Conservation (phyloP, 495 filamentous ascomycete species). For the Aspergillus funiculosus region DNA sequence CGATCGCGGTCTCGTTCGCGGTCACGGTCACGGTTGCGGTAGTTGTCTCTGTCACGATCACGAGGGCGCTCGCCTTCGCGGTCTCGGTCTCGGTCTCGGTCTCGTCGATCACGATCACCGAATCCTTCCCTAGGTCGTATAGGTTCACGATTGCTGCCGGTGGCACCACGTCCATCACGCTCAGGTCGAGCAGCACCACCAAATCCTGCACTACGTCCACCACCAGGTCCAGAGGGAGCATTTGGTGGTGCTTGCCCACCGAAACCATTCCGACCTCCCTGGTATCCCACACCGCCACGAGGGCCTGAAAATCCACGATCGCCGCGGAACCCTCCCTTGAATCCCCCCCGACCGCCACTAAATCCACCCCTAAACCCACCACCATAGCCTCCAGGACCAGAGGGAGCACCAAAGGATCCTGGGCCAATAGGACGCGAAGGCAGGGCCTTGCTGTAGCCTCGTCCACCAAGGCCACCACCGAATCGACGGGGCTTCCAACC, state of each 20-base stretch:
- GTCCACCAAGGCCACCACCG: constrained; percentile 86
- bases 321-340: constrained; percentile 58
- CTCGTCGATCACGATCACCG: constrained; percentile 50
- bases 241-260: constrained; percentile 64
- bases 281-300: constrained; percentile 56
- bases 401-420: constrained; percentile 51
- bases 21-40: constrained; percentile 51
- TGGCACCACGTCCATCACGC: constrained; percentile 41
- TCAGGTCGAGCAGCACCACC: constrained; percentile 35
- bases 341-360: constrained; percentile 43
- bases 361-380: constrained; percentile 61
- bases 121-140: constrained; percentile 45
- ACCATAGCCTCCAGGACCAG: constrained; percentile 62
- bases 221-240: constrained; percentile 74
- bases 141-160: constrained; percentile 51
- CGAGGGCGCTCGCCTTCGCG: constrained; percentile 45
- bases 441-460: constrained; percentile 83
- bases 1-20: constrained; percentile 43
- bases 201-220: constrained; percentile 50
- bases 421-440: constrained; percentile 63
- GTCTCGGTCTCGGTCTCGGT: constrained; percentile 50
- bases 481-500: constrained; percentile 91
- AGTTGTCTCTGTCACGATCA: constrained; percentile 42
- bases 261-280: constrained; percentile 54
- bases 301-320: constrained; percentile 53